These are phyloP conservation scores for Tausonia pullulans DNA, from an alignment of 1,284 basidiomycete genomes.

Conservation along the genomic window DNA sequence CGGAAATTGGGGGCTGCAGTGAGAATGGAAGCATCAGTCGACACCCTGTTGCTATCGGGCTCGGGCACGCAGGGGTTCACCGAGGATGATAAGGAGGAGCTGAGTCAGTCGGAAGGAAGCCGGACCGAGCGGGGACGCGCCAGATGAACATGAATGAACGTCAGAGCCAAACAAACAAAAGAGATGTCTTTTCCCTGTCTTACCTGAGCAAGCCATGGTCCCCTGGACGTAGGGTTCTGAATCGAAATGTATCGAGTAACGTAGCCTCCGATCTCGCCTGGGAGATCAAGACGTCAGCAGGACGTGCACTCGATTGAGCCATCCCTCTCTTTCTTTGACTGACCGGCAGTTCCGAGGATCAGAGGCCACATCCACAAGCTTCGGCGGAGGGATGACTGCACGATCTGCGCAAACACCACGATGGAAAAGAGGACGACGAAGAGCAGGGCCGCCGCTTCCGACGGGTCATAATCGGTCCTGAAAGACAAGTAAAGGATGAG, in stretches of 20 bases:
- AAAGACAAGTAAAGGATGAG: too few species aligned
- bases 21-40: too few species aligned
- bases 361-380: conserved; percentile 7
- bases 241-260: neutral
- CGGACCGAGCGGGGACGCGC: too few species aligned
- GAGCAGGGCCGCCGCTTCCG: neutral
- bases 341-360: neutral
- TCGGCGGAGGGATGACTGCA: neutral
- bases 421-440: conserved; percentile 1
- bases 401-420: neutral
- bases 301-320: neutral
- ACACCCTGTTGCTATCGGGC: too few species aligned
- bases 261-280: neutral
- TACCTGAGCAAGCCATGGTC: conserved; percentile 1
- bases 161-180: too few species aligned
- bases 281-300: neutral
- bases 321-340: neutral
- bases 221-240: neutral
- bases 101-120: too few species aligned
- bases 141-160: too few species aligned
- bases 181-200: too few species aligned
- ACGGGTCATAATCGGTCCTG: neutral
- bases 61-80: too few species aligned
- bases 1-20: conserved; percentile 3
- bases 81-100: conserved; percentile 5